Base-by-base conservation (phyloP, 441 rosid species). In the Hypseocharis bilobata region DNA sequence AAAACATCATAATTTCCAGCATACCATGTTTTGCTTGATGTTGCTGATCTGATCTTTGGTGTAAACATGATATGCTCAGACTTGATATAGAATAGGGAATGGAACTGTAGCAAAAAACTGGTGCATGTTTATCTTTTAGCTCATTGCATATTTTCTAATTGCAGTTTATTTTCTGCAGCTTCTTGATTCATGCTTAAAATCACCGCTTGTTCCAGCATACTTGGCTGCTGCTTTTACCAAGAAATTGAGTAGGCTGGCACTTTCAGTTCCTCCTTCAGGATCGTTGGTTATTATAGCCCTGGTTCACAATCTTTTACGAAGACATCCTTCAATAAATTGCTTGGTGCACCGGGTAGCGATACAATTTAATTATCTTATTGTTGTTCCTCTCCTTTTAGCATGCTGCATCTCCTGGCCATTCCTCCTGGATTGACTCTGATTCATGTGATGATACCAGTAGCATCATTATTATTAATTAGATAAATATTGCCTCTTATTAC, bases 181-280 rank as follows among this genome's bases (percentile, higher is more conserved):
- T 72, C 89, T 92, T 78, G 97, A 90, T 77, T 74, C 94, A 71
- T 92, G 97, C 82, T 84, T 92, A 64, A 87, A 86, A 77, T 90
- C 96, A 6, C 80, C 96, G 14, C 84, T 92, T 81, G 94, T 90
- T 76, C 97, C 96, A 55, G 98, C 92, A 68, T 92, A 88, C 73
- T 77, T 90, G 71, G 96, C 98, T 76, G 92, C 98, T 81, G 84
- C 96, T 54, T 92, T 90, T 80, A 79, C 86, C 17, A 92, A 90
- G 84, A 88, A 84, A 76, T 77, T 92, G 76, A 88, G 97, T 78
- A 82, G 95, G 68, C 69, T 90, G 76, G 73, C 88, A 28, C 86
- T 90, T 70, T 78, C 76, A 4, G 85, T 83, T 55, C 91, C 98
- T 65, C 95, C 97, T n/a, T 81, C 97, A 3, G 96, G 97, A 76